Conservation (phyloP, 2,329 filamentous ascomycete genomes). For the Xylariales sp. region DNA sequence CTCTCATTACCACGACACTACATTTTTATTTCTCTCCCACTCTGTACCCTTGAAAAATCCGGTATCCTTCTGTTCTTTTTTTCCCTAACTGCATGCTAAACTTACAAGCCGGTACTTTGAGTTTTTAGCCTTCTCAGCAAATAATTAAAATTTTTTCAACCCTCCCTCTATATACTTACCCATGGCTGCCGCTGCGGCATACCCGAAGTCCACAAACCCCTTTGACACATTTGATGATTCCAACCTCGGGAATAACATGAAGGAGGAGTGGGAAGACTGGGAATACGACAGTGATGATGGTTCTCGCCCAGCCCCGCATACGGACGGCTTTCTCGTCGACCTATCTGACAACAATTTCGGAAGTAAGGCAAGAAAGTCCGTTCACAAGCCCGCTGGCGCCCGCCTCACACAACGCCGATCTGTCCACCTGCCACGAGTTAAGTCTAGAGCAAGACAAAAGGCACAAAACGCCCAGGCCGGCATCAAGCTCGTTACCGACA, state of each 20-base stretch:
- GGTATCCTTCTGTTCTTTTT: slow-evolving; percentile 6
- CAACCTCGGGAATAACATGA: slow-evolving; percentile 39
- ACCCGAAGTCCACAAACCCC: slow-evolving; percentile 40
- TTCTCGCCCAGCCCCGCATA: slow-evolving; percentile 34
- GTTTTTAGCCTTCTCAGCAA: slow-evolving; percentile 39
- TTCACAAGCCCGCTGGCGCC: slow-evolving; percentile 28
- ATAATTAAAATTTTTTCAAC: slow-evolving; percentile 30
- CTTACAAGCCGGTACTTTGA: slow-evolving; percentile 47
- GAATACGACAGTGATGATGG: slow-evolving; percentile 45
- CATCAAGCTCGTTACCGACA: slow-evolving; percentile 77
- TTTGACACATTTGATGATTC: slow-evolving; percentile 37
- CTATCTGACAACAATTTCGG: slow-evolving; percentile 37
- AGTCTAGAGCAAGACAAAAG: slow-evolving; percentile 71
- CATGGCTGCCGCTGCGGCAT: slow-evolving; percentile 42
- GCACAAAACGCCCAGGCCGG: slow-evolving; percentile 70
- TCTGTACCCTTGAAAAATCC: slow-evolving; percentile 6
- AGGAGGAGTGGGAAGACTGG: slow-evolving; percentile 52
- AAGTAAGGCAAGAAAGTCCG: slow-evolving; percentile 33
- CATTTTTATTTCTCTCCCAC: slow-evolving; percentile 17
- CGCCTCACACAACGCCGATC: slow-evolving; percentile 47
- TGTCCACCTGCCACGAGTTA: slow-evolving; percentile 59
- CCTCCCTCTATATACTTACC: slow-evolving; percentile 28
- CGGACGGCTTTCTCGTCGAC: slow-evolving; percentile 43
- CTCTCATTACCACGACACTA: slow-evolving; percentile 5
- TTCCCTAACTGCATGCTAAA: slow-evolving; percentile 27